Conservation (phyloP, 1,139 yeast genomes). For the Barnettozyma hawaiiensis region DNA sequence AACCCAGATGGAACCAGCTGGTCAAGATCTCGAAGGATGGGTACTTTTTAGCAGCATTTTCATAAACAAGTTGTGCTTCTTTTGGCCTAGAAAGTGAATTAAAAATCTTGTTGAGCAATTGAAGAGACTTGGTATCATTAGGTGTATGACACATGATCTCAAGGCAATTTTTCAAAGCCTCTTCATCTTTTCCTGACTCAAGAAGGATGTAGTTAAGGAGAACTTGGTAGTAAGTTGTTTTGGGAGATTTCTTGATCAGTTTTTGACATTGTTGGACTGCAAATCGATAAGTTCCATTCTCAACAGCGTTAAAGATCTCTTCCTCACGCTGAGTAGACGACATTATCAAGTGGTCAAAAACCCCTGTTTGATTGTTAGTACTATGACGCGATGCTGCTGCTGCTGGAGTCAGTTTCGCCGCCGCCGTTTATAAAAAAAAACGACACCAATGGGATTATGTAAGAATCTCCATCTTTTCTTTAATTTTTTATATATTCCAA, state of each 20-base stretch:
- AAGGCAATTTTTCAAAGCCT: slow-evolving; percentile 40
- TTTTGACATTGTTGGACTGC: slow-evolving; percentile 49
- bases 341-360: slow-evolving; percentile 3
- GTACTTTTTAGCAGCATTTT: slow-evolving; percentile 49
- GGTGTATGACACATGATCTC: slow-evolving; percentile 44
- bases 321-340: slow-evolving; percentile 14
- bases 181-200: slow-evolving; percentile 38
- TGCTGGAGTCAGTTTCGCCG: too few species aligned
- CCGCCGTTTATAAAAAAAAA: too few species aligned
- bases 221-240: slow-evolving; percentile 48
- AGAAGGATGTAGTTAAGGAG: slow-evolving; percentile 41
- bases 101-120: slow-evolving; percentile 38
- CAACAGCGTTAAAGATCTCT: slow-evolving; percentile 39
- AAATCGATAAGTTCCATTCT: slow-evolving; percentile 45
- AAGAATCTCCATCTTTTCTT: background rate
- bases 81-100: slow-evolving; percentile 30
- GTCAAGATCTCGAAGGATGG: slow-evolving; percentile 40
- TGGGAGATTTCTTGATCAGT: slow-evolving; percentile 51
- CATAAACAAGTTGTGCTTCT: slow-evolving; percentile 44
- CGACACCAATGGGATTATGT: background rate
- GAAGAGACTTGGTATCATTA: slow-evolving; percentile 48
- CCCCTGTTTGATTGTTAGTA: too few species aligned
- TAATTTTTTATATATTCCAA: too few species aligned
- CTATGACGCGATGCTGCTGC: too few species aligned
- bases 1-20: slow-evolving; percentile 42